A percentile compares a stretch with the other conserved stretches of the same genome.
Conservation (phyloP, 345 rosid genomes). For the Eutrema japonicum region DNA sequence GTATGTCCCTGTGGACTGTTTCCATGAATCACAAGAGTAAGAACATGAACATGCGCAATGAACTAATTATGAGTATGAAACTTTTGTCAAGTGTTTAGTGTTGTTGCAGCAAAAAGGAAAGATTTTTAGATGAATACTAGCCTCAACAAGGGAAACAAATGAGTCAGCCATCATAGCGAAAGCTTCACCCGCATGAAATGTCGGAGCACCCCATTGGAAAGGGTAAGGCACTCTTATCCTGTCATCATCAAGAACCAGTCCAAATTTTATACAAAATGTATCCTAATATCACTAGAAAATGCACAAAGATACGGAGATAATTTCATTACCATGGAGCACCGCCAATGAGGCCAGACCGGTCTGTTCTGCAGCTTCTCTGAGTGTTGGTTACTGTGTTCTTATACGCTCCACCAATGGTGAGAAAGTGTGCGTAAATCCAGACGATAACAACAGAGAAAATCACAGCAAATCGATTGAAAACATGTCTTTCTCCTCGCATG, state of each 20-base stretch:
- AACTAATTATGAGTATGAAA: neutral
- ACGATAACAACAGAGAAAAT: conserved; percentile 82
- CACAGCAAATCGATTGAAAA: conserved; percentile 85
- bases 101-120: conserved; percentile 1
- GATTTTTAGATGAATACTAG: conserved; percentile 8
- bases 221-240: conserved; percentile 99
- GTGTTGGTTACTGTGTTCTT: conserved; percentile 66
- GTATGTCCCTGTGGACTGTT: conserved; percentile 92
- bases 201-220: conserved; percentile 99
- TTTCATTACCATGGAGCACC: conserved; percentile 82
- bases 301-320: conserved; percentile 1
- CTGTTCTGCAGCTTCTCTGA: conserved; percentile 84
- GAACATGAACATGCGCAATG: conserved; percentile 9
- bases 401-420: conserved; percentile 93
- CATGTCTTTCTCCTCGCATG: conserved; percentile 60
- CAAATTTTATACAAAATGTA: neutral
- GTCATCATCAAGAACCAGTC: conserved; percentile 24
- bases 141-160: conserved; percentile 93
- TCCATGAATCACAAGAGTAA: conserved; percentile 32
- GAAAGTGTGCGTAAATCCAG: conserved; percentile 94
- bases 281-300: neutral
- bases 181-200: conserved; percentile 95
- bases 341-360: conserved; percentile 80
- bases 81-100: neutral
- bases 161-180: conserved; percentile 97